phyloP scores from a whole-genome alignment of 192 early-diverging fungal genomes.

The Coemansia sp. region DNA sequence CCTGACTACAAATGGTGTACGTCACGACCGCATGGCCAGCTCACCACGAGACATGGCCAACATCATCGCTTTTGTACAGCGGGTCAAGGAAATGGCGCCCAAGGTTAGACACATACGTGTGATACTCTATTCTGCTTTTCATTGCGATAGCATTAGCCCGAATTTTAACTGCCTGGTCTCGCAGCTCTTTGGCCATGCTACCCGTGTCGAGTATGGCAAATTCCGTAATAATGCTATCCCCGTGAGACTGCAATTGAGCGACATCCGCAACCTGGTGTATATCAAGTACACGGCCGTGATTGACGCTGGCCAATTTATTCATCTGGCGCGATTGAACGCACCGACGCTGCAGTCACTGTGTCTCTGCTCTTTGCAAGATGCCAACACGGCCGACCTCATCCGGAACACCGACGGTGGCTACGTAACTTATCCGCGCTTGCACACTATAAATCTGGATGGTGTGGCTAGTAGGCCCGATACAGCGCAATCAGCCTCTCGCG shows the following conservation, averaged over 20 bases:
- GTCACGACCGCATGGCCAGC: background rate
- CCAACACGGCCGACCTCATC: background rate
- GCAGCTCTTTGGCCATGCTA: background rate
- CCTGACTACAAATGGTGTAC: background rate
- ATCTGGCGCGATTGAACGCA: background rate
- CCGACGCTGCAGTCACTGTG: background rate
- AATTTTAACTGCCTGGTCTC: background rate
- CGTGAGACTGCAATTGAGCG: background rate
- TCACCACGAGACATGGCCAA: background rate
- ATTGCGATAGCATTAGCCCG: no score
- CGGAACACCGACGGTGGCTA: background rate
- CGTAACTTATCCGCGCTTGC: background rate
- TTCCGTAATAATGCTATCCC: background rate
- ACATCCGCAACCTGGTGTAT: background rate
- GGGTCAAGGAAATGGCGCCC: background rate
- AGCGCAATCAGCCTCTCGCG: background rate
- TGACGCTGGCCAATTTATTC: background rate
- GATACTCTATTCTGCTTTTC: background rate
- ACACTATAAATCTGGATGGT: background rate
- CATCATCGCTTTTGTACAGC: background rate
- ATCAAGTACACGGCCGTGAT: background rate
- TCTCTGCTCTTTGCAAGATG: background rate
- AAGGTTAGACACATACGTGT: background rate
- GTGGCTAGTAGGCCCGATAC: background rate
- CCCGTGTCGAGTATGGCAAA: background rate